Conservation (phyloP, 2,329 filamentous ascomycete genomes). For the Sporothrix protearum region DNA sequence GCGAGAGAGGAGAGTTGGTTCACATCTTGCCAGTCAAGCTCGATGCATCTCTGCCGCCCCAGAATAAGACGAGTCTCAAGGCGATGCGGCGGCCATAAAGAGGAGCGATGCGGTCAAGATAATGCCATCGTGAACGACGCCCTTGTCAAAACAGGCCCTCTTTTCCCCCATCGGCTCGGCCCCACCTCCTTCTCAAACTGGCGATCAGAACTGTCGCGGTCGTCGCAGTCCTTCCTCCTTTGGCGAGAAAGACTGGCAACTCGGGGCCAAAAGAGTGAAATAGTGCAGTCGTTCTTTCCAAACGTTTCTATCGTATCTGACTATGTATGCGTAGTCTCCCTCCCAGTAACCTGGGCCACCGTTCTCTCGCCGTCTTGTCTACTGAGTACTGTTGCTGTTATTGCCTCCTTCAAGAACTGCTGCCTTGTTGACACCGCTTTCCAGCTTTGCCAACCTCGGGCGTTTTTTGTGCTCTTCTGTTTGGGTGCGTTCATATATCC, state of each 20-base stretch:
- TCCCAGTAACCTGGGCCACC: conserved; percentile 3
- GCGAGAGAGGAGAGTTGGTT: background rate
- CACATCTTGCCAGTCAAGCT: background rate
- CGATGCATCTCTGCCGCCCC: background rate
- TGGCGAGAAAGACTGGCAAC: background rate
- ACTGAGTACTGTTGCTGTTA: background rate
- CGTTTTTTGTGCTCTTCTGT: background rate
- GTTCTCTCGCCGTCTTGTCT: too few species aligned
- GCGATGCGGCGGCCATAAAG: background rate
- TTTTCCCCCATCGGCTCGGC: background rate
- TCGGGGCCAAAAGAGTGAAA: background rate
- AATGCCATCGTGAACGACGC: background rate
- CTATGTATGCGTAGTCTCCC: too few species aligned
- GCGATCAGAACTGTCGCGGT: background rate
- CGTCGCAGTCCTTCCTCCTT: conserved; percentile 9
- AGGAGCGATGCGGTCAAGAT: background rate
- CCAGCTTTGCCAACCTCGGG: background rate
- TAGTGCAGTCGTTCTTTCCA: conserved; percentile 9
- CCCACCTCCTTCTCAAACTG: conserved; percentile 5
- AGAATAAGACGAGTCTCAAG: background rate
- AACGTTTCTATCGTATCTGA: too few species aligned
- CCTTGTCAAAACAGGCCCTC: conserved; percentile 1
- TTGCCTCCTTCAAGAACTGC: background rate
- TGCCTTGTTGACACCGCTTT: conserved; percentile 18
- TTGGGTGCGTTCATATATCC: background rate